A percentile compares a stretch with the other conserved stretches of the same genome.
Evolutionary conservation across 1,284 basidiomycete genomes (phyloP).

Genomic region (Bjerkandera adusta): DNA sequence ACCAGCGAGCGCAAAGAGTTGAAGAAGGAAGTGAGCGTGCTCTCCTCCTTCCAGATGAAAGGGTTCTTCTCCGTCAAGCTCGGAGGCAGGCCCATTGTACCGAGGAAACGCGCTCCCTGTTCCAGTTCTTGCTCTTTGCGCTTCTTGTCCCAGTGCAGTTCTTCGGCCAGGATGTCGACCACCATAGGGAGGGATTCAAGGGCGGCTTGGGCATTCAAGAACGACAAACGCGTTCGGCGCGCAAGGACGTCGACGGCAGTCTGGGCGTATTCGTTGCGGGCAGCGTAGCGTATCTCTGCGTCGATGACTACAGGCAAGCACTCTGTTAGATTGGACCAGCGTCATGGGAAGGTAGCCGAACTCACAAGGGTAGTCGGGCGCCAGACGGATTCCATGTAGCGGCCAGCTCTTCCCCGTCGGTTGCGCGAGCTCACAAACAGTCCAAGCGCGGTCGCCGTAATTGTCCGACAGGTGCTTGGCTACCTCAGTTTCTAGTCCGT

Average conservation of each 20-base stretch:
- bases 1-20: slow-evolving; percentile 35
- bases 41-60: slow-evolving; percentile 31
- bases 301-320: slow-evolving; percentile 65
- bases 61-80: slow-evolving; percentile 29
- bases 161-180: slow-evolving; percentile 89
- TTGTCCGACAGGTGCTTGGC: slow-evolving; percentile 92
- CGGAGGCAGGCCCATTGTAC: slow-evolving; percentile 73
- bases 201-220: slow-evolving; percentile 90
- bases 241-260: slow-evolving; percentile 92
- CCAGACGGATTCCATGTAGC: slow-evolving; percentile 79
- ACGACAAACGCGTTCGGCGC: slow-evolving; percentile 87
- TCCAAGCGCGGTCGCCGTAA: slow-evolving; percentile 97
- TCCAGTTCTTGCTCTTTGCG: slow-evolving; percentile 62
- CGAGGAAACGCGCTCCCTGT: slow-evolving; percentile 63
- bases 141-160: slow-evolving; percentile 73
- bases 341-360: slow-evolving; percentile 5
- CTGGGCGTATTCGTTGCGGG: slow-evolving; percentile 88
- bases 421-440: slow-evolving; percentile 81
- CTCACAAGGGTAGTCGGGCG: slow-evolving; percentile 77
- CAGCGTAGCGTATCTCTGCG: slow-evolving; percentile 91
- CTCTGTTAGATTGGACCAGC: background rate
- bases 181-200: slow-evolving; percentile 84
- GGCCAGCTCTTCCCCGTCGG: slow-evolving; percentile 85
- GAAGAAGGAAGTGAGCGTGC: too few species aligned
- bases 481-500: slow-evolving; percentile 89